Percentiles rank a stretch among this genome's conserved stretches.
Evolutionary conservation across 208 protist genomes (phyloP).

Genomic region (Naegleria fowleri): DNA sequence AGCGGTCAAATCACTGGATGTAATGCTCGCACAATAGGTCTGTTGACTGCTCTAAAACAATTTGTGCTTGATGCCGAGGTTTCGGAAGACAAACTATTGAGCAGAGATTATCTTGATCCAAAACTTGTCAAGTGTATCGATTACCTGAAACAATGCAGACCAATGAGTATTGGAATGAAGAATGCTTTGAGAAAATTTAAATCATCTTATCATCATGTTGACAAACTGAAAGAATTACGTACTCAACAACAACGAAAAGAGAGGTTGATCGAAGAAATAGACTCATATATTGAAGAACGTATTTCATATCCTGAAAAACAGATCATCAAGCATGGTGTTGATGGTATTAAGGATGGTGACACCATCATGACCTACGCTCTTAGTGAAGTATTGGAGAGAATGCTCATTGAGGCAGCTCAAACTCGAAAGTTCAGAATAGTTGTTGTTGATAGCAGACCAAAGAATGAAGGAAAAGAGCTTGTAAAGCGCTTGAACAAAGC

Average conservation of each 20-base stretch:
- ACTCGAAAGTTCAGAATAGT: constrained; percentile 74
- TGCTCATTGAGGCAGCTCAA: constrained; percentile 48
- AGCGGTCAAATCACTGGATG: background rate
- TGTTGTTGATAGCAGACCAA: constrained; percentile 85
- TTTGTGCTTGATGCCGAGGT: background rate
- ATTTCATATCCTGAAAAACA: background rate
- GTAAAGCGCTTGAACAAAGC: constrained; percentile 60
- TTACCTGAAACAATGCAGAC: background rate
- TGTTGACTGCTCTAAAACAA: background rate
- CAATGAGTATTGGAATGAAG: background rate
- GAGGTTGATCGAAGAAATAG: background rate
- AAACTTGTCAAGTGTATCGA: background rate
- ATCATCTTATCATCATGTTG: background rate
- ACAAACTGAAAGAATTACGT: background rate
- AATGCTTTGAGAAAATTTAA: constrained; percentile 10
- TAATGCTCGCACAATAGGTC: background rate
- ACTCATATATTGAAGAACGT: background rate
- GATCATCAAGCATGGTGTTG: constrained; percentile 5
- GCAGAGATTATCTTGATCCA: background rate
- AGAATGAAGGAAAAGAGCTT: constrained; percentile 73
- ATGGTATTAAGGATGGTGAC: constrained; percentile 44
- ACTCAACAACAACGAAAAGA: background rate
- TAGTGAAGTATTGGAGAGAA: constrained; percentile 56
- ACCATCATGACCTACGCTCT: constrained; percentile 60
- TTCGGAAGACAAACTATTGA: background rate